phyloP scores from a whole-genome alignment of 345 rosid species.

The Kernera saxatilis region DNA sequence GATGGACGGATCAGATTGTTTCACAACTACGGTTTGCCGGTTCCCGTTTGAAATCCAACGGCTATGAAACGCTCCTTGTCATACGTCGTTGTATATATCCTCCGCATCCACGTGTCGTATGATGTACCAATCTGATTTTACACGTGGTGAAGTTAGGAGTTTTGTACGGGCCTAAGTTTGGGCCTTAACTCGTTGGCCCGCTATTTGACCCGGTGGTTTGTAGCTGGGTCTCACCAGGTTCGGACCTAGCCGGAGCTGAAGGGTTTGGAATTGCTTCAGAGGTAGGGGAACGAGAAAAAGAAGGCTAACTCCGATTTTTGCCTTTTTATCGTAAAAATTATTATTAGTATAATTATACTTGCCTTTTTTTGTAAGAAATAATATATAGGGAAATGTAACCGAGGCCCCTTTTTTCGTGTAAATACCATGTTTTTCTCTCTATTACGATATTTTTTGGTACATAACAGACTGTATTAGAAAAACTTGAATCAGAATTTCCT shows the following conservation, averaged over 20 bases:
- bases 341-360: not conserved
- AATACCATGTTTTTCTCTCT: slow-evolving; percentile 11
- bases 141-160: slow-evolving; percentile 1
- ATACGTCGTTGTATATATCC: slow-evolving; percentile 9
- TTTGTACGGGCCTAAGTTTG: slow-evolving; percentile 1
- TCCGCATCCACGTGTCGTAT: not conserved
- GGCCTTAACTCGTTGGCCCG: slow-evolving; percentile 2
- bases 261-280: slow-evolving; percentile 11
- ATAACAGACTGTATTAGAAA: not conserved
- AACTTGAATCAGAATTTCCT: not conserved
- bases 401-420: slow-evolving; percentile 10
- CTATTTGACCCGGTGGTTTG: not conserved
- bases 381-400: slow-evolving; percentile 13
- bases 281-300: not conserved
- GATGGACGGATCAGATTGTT: slow-evolving; percentile 90
- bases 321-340: slow-evolving; percentile 5
- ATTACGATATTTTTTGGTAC: not conserved
- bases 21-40: slow-evolving; percentile 88
- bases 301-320: slow-evolving; percentile 11
- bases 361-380: not conserved
- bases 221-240: not conserved
- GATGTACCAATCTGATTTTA: not conserved
- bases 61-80: slow-evolving; percentile 15
- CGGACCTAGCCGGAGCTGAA: not conserved
- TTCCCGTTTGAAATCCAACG: slow-evolving; percentile 39